These are phyloP conservation scores for Physcomitrium patens DNA, from an alignment of 225 moss, liverwort and hornwort genomes.

Conservation along the genomic window DNA sequence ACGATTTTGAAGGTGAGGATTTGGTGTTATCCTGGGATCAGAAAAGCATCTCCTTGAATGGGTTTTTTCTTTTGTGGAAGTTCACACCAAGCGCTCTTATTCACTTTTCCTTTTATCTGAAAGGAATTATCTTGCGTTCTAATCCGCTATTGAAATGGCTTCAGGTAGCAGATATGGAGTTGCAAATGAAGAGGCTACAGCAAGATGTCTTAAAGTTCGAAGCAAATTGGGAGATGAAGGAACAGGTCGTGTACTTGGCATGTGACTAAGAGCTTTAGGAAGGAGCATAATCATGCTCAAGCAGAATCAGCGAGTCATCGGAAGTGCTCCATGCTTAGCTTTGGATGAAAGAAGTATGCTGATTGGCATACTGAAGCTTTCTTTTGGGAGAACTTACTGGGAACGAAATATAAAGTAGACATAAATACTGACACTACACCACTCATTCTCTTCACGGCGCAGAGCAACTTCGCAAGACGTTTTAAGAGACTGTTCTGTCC, in stretches of 20 bases:
- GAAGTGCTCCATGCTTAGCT: constrained; percentile 25
- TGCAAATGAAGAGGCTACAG: constrained; percentile 34
- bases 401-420: constrained; percentile 19
- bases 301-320: constrained; percentile 18
- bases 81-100: background rate
- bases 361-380: constrained; percentile 24
- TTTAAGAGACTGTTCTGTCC: background rate
- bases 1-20: background rate
- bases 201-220: constrained; percentile 33
- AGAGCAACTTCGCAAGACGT: background rate
- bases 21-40: background rate
- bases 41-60: background rate
- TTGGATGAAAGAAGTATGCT: constrained; percentile 26
- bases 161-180: constrained; percentile 43
- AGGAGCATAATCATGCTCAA: constrained; percentile 32
- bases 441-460: background rate
- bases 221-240: constrained; percentile 30
- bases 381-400: constrained; percentile 12
- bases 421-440: background rate
- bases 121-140: background rate
- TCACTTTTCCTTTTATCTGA: background rate
- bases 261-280: constrained; percentile 26
- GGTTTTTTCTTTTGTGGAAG: background rate
- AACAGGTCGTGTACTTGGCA: constrained; percentile 39
- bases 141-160: background rate